Conservation (phyloP, 2,329 filamentous ascomycete genomes). For the Lasiodiplodia citricola region DNA sequence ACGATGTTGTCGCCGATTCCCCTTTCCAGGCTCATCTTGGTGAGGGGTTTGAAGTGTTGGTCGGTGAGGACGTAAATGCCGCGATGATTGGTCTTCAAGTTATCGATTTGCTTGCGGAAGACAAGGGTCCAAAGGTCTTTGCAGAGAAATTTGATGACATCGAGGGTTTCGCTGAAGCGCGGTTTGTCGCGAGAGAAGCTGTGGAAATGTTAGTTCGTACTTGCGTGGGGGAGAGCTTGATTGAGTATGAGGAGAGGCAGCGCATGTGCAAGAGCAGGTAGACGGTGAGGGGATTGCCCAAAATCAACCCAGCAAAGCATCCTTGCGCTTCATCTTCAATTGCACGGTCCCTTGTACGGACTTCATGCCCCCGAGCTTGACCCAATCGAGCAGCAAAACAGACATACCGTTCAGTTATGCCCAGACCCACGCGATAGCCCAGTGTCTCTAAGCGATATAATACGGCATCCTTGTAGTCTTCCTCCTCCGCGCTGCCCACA, state of each 20-base stretch:
- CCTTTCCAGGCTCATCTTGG: slow-evolving; percentile 81
- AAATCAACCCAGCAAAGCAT: not conserved
- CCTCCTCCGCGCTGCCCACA: slow-evolving; percentile 64
- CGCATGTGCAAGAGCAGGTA: not conserved
- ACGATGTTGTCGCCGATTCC: slow-evolving; percentile 8
- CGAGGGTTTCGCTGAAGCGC: slow-evolving; percentile 87
- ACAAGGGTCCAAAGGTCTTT: slow-evolving; percentile 96
- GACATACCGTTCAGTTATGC: slow-evolving; percentile 82
- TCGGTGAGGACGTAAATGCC: slow-evolving; percentile 97
- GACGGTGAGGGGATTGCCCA: not conserved
- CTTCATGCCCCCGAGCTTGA: not conserved
- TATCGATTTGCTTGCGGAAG: slow-evolving; percentile 97
- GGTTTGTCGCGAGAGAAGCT: slow-evolving; percentile 84
- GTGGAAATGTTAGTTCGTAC: slow-evolving; percentile 11
- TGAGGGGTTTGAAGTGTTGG: slow-evolving; percentile 85
- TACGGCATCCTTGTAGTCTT: slow-evolving; percentile 82
- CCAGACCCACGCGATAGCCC: slow-evolving; percentile 91
- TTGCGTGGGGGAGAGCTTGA: not conserved
- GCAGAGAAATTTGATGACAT: slow-evolving; percentile 97
- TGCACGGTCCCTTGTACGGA: not conserved
- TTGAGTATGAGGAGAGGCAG: not conserved
- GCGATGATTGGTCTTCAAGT: slow-evolving; percentile 96
- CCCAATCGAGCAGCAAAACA: not conserved
- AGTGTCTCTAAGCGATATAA: slow-evolving; percentile 82
- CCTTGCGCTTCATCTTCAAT: not conserved